Evolutionary conservation across 306 rosid species (phyloP), one percentile per base, ranked within the genome.

Genomic region (Vigna reflexopilosa): DNA sequence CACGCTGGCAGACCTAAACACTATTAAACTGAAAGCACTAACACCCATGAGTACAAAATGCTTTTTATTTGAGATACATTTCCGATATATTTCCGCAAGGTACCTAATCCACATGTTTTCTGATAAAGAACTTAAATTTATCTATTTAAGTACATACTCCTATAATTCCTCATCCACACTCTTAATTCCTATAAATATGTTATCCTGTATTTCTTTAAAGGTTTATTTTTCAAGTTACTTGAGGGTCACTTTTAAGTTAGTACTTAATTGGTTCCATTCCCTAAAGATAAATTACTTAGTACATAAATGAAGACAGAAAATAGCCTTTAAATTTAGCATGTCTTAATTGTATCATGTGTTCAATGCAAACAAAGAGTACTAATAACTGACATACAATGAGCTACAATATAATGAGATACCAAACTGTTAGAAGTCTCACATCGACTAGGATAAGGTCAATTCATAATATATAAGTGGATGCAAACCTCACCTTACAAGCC

Each of bases 241-340:
- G 69, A 38, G 70, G 30, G 32, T 65, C 32, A 17, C 49, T 68
- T 24, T 47, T 45, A 36, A 9, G 14, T 26, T 52, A 50, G 9
- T 47, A 38, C 71, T 48, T 67, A 58, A 77, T 44, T 51, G 76
- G 54, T 58, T 73, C 47, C 10, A 40, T 26, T 58, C 45, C 34
- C 26, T 44, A 24, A 54, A 17, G 40, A 72, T 51, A 12, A 24
- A 24, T 73, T 42, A 22, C 26, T 22, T 8, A 22, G 40, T 15
- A 24, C 36, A 20, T 20, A 72, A 20, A 15, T 40, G 19, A 5
- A 10, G 12, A 61, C n/a, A 44, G 10, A 47, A 16, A 59, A 19
- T 15, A 47, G 20, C 61, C 48, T 9, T 24, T 24, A 15, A 40
- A 44, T 58, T 59, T 42, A 24, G 26, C 49, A 56, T 47, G 49